Evolutionary conservation across 352 stramenopile genomes (phyloP), one percentile per base, ranked within the genome.

Genomic region (Phytophthora pseudosyringae): DNA sequence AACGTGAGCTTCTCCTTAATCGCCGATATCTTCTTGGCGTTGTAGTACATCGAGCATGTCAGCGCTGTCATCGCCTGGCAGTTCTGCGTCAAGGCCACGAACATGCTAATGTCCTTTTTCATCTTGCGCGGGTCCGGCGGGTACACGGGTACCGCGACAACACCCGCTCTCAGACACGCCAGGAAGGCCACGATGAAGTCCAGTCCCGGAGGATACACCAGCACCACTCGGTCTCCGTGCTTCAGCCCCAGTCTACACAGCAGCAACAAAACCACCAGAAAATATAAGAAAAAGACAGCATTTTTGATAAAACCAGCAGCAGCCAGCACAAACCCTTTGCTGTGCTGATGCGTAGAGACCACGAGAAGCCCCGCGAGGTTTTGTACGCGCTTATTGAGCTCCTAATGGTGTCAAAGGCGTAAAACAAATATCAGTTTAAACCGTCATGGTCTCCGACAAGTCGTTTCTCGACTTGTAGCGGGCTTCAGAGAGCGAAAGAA

Each of bases 111-210:
- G 63, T 98, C 90, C 64, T 98, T 98, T 49, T 98, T 96, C 71
- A 98, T 87, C 59, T 94, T 95, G 29, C 88, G 77, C 3, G 97
- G 98, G 76, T 99, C 96, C 41, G 87, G 87, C 25, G 85, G 85
- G 53, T 93, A 95, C 44, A 96, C 89, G 0, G 97, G 97, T 3
- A 99, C 97, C 0, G 96, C 95, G 6, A 99, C 88, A 15, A 99
- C 73, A 31, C 93, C 92, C 12, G 90, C 90, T 16, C 90, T 92
- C 21, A 99, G 66, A 72, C 97, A 99, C 1, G 94, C 97, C 11
- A 99, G 63, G 64, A 99, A 99, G 3, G 95, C 83, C 26, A 99
- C 77, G 28, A 99, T 98, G 64, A 99, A 99, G 51, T 99, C 94
- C 9, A 99, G 81, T 0, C 89, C 97, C 8, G 98, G 98, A 28